phyloP scores from a whole-genome alignment of 192 early-diverging fungal genomes.

The Phycomyces nitens region DNA sequence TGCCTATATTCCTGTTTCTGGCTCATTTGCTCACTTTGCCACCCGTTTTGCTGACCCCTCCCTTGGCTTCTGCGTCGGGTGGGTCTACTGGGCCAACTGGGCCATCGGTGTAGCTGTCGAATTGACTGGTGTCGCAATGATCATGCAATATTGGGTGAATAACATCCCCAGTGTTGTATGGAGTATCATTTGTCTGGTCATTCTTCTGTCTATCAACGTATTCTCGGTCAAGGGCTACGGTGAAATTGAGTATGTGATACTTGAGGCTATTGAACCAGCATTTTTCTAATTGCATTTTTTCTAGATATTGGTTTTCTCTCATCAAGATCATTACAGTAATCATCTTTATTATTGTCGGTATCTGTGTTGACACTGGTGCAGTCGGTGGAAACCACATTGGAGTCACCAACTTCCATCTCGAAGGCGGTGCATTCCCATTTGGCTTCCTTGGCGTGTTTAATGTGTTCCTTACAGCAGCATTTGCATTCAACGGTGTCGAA shows the following conservation, averaged over 20 bases:
- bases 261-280: too few relatives aligned
- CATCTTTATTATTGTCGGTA: constrained; percentile 76
- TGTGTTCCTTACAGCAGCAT: constrained; percentile 71
- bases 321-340: constrained; percentile 81
- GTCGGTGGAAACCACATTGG: constrained; percentile 56
- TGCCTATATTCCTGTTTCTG: constrained; percentile 71
- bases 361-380: constrained; percentile 64
- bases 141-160: constrained; percentile 58
- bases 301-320: constrained; percentile 79
- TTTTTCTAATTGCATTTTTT: neutral
- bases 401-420: constrained; percentile 59
- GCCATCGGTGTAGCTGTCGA: constrained; percentile 70
- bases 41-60: constrained; percentile 81
- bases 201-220: constrained; percentile 62
- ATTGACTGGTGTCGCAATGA: constrained; percentile 65
- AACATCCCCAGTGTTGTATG: constrained; percentile 23
- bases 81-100: constrained; percentile 52
- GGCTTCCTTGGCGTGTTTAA: constrained; percentile 62
- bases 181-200: constrained; percentile 44
- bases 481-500: constrained; percentile 82
- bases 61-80: constrained; percentile 32
- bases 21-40: constrained; percentile 75
- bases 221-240: constrained; percentile 71
- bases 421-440: constrained; percentile 57
- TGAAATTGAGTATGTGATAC: constrained; percentile 57